Base-by-base conservation (phyloP, 805 yeast species). In the Hanseniaspora guilliermondii region DNA sequence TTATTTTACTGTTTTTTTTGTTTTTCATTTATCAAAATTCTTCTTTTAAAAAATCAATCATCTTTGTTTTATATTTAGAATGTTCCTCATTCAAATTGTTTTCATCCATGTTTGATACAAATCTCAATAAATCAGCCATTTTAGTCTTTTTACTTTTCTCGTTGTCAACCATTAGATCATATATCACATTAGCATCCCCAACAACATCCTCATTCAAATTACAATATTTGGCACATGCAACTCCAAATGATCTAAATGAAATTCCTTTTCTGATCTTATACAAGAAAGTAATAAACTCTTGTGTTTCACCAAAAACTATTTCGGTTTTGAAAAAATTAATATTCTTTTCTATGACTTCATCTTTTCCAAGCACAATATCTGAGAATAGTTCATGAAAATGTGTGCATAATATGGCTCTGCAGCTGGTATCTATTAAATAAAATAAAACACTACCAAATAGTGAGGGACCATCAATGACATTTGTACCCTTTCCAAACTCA, bases 401-500 rank as follows among this genome's bases (percentile, higher is more conserved):
- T 0, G 78, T 74, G 6, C 74, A 69, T 1, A 71, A 61, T 1
- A 75, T 42, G 0, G 66, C 60, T 49, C 69, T 59, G 0, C 71
- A 64, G 6, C 42, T 33, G 2, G 36, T 17, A 2, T 27, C 8
- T 19, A 44, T 33, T 25, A 66, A 60, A 2, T n/a, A 35, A 3
- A 21, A n/a, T 4, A 76, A 56, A 2, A 70, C 60, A 0, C 76
- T 60, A 0, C 76, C 77, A 54, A 74, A 66, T 11, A 75, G 53
- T 0, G 76, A 66, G 0, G 76, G 76, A 0, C 78, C 78, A 53
- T 75, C 76, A 12, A 69, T 59, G 0, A 70, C 58, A 59, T 74
- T 77, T 0, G 78, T 76, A 0, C 80, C 80, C 56, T 76, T 75
- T 0, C 81, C 82, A 62, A 74, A 76, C 56, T 77, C 81, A 61